phyloP scores from a whole-genome alignment of 108 stramenopile species.

The Licmophora abbreviata region DNA sequence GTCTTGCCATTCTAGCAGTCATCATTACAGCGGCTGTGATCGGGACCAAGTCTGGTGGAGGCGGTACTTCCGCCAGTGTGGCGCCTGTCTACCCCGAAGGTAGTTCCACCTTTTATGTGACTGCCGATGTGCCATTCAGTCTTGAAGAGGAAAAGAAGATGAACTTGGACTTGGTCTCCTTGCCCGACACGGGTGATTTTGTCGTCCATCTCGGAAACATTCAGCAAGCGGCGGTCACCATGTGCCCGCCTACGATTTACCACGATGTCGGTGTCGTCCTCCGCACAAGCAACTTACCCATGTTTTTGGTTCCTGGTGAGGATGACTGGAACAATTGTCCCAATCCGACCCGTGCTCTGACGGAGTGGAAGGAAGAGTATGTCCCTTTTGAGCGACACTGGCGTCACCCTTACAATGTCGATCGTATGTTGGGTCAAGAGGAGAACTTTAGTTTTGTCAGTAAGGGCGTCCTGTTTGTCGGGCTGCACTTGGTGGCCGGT shows the following conservation, averaged over 20 bases:
- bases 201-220: slow-evolving; percentile 72
- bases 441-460: slow-evolving; percentile 20
- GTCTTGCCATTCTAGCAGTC: neutral
- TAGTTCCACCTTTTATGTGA: slow-evolving; percentile 43
- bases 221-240: slow-evolving; percentile 34
- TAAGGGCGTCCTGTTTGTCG: slow-evolving; percentile 15
- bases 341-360: slow-evolving; percentile 20
- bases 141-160: slow-evolving; percentile 30
- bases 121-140: slow-evolving; percentile 57
- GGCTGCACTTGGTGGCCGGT: slow-evolving; percentile 63
- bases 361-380: slow-evolving; percentile 46
- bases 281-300: slow-evolving; percentile 39
- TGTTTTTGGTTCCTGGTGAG: slow-evolving; percentile 63
- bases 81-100: neutral
- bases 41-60: neutral
- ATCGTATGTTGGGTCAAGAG: slow-evolving; percentile 5
- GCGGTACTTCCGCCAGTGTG: neutral
- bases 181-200: slow-evolving; percentile 62
- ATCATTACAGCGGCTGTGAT: neutral
- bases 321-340: slow-evolving; percentile 72
- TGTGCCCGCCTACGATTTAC: slow-evolving; percentile 45
- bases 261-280: slow-evolving; percentile 26
- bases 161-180: slow-evolving; percentile 30
- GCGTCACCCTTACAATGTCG: neutral
- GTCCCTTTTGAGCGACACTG: slow-evolving; percentile 3